A percentile compares a stretch with the other conserved stretches of the same genome.
Evolutionary conservation across 257 asterid species (phyloP).

Genomic region (Nicotiana noctiflora): DNA sequence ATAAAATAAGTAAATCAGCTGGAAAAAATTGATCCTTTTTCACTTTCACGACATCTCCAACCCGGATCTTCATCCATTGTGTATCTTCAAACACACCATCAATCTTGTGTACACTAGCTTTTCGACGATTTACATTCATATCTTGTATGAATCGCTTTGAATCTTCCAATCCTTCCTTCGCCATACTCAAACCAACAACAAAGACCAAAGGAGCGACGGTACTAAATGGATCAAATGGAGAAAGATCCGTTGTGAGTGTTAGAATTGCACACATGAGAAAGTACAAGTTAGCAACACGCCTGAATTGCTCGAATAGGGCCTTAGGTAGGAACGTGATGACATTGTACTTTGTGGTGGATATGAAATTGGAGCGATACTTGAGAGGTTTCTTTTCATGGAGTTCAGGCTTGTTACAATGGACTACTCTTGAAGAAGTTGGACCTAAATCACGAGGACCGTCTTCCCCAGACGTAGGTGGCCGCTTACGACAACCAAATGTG

Average conservation of each 20-base stretch:
- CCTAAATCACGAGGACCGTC: constrained; percentile 45
- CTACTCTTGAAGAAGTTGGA: constrained; percentile 71
- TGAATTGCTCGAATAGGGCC: constrained; percentile 88
- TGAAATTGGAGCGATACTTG: constrained; percentile 61
- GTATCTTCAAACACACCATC: constrained; percentile 60
- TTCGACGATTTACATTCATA: constrained; percentile 83
- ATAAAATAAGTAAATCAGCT: constrained; percentile 77
- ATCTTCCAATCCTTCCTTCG: constrained; percentile 91
- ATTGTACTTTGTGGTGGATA: constrained; percentile 90
- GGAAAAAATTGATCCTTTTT: constrained; percentile 88
- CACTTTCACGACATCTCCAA: constrained; percentile 86
- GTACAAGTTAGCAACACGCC: constrained; percentile 90
- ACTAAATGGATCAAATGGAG: constrained; percentile 74
- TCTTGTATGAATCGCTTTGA: constrained; percentile 88
- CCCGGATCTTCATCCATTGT: constrained; percentile 87
- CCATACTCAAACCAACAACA: constrained; percentile 98
- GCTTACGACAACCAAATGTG: constrained; percentile 62
- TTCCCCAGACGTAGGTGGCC: constrained; percentile 40
- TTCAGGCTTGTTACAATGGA: constrained; percentile 73
- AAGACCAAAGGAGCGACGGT: constrained; percentile 82
- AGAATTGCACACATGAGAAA: constrained; percentile 80
- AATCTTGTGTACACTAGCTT: constrained; percentile 50
- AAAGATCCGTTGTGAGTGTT: constrained; percentile 61
- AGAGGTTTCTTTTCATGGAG: constrained; percentile 61
- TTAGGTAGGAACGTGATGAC: constrained; percentile 77